Evolutionary conservation across 129 eudicot species (phyloP).

Genomic region (Chrysanthemum seticuspe): DNA sequence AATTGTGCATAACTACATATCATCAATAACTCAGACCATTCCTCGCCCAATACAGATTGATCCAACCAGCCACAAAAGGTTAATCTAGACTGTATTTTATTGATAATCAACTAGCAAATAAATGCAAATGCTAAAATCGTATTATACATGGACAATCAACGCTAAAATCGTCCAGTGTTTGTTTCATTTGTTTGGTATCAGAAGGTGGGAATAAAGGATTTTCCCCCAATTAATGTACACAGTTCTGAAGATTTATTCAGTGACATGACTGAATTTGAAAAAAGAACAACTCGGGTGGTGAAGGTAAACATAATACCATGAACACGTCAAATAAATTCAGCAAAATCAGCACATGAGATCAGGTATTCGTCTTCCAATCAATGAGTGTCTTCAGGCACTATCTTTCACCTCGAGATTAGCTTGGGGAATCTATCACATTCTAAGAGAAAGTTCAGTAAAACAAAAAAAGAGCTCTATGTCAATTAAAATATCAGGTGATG

Average conservation of each 20-base stretch:
- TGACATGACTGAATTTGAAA: constrained; percentile 21
- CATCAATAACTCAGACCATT: background rate
- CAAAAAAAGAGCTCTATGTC: background rate
- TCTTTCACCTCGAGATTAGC: constrained; percentile 19
- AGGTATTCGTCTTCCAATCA: constrained; percentile 16
- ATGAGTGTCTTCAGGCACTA: constrained; percentile 17
- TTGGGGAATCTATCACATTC: constrained; percentile 23
- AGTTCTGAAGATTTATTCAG: constrained; percentile 31
- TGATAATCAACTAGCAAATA: constrained; percentile 2
- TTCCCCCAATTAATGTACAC: constrained; percentile 32
- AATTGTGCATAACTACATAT: background rate
- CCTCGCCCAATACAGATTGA: background rate
- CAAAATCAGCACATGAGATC: constrained; percentile 18
- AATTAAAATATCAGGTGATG: background rate
- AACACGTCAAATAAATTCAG: constrained; percentile 16
- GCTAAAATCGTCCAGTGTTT: background rate
- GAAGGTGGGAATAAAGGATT: constrained; percentile 21
- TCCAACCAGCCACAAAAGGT: background rate
- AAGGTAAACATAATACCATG: constrained; percentile 19
- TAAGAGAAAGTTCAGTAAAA: constrained; percentile 7
- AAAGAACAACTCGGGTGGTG: constrained; percentile 1
- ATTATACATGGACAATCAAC: constrained; percentile 8
- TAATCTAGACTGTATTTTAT: background rate
- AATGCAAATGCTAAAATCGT: constrained; percentile 4
- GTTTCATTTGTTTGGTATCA: constrained; percentile 24